phyloP scores from a whole-genome alignment of 2,329 filamentous ascomycete species.

The Stagonosporopsis cucurbitacearum region DNA sequence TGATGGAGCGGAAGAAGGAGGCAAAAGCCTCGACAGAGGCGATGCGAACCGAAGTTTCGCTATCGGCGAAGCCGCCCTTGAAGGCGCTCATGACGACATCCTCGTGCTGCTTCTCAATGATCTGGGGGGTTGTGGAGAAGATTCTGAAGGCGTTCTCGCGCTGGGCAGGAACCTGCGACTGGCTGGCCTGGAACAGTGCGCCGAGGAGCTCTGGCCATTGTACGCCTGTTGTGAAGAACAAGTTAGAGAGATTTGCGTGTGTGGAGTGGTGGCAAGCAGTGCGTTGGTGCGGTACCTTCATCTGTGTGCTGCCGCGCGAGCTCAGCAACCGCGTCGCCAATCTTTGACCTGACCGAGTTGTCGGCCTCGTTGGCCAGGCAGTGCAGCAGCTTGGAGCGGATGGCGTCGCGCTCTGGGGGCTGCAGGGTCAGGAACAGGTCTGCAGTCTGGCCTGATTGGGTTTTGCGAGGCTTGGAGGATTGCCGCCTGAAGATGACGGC shows the following conservation, averaged over 20 bases:
- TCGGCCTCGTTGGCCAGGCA: slow-evolving; percentile 75
- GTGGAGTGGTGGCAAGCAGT: background rate
- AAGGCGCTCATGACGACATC: slow-evolving; percentile 89
- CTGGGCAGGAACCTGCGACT: slow-evolving; percentile 80
- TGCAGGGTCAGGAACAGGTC: slow-evolving; percentile 87
- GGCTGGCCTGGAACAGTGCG: slow-evolving; percentile 87
- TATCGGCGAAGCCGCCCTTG: slow-evolving; percentile 89
- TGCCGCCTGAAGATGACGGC: slow-evolving; percentile 95
- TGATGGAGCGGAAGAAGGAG: slow-evolving; percentile 89
- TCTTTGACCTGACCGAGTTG: slow-evolving; percentile 84
- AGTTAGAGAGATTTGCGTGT: too few species aligned
- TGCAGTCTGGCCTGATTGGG: slow-evolving; percentile 69
- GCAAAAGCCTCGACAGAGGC: slow-evolving; percentile 97
- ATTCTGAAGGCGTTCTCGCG: slow-evolving; percentile 94
- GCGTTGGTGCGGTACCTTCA: slow-evolving; percentile 68
- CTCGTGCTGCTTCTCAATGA: slow-evolving; percentile 96
- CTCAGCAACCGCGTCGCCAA: slow-evolving; percentile 96
- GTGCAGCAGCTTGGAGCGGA: slow-evolving; percentile 83
- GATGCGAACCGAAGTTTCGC: slow-evolving; percentile 81
- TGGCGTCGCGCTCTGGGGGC: slow-evolving; percentile 74
- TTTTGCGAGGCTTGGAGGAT: slow-evolving; percentile 84
- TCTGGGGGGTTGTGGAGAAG: slow-evolving; percentile 90
- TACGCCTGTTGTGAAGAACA: slow-evolving; percentile 63
- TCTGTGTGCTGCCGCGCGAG: slow-evolving; percentile 94
- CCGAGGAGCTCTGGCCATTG: slow-evolving; percentile 89